A percentile compares a stretch with the other conserved stretches of the same genome.
Conservation (phyloP, 352 stramenopile genomes). For the Globisporangium emineosum region DNA sequence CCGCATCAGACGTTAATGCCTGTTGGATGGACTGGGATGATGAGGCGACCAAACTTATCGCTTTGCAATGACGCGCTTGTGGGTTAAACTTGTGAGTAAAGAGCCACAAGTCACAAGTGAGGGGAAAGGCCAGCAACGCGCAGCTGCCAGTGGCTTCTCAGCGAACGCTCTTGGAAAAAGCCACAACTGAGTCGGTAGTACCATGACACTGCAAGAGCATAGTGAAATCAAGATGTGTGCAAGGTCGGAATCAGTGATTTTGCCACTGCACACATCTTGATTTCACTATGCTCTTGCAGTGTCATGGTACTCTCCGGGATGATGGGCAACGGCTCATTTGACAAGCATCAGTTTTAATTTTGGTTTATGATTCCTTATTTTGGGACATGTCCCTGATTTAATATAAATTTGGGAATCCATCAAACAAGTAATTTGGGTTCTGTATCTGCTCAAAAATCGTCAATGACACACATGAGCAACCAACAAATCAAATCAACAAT, state of each 20-base stretch:
- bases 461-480: slow-evolving; percentile 4
- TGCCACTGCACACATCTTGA: too few relatives aligned
- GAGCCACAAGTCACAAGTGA: too few relatives aligned
- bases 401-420: not conserved
- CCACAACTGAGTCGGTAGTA: too few relatives aligned
- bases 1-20: too few relatives aligned
- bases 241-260: too few relatives aligned
- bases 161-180: too few relatives aligned
- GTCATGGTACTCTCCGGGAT: too few relatives aligned
- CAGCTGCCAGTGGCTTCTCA: too few relatives aligned
- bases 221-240: too few relatives aligned
- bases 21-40: not conserved
- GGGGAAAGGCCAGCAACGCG: not conserved
- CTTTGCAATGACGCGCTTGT: not conserved
- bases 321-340: not conserved
- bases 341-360: not conserved
- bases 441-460: not conserved
- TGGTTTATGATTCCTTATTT: not conserved
- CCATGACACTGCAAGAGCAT: too few relatives aligned
- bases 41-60: not conserved
- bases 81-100: too few relatives aligned
- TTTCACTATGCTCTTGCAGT: too few relatives aligned
- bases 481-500: not conserved
- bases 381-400: not conserved
- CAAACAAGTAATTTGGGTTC: not conserved